Conservation (phyloP, 2,329 filamentous ascomycete species). For the Sclerotinia borealis region DNA sequence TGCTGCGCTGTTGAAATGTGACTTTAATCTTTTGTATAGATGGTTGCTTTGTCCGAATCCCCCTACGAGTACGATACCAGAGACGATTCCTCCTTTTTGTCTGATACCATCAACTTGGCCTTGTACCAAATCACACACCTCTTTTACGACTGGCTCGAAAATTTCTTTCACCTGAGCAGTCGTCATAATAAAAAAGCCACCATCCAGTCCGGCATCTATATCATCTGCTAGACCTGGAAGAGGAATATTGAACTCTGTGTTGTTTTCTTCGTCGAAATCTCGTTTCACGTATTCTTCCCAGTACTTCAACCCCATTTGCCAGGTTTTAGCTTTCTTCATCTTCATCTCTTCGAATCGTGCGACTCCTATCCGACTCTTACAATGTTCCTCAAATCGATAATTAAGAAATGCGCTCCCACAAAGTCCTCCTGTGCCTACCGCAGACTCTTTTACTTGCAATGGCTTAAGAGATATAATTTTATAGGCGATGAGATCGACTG, state of each 20-base stretch:
- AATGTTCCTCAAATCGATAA: conserved; percentile 74
- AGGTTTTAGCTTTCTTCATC: conserved; percentile 69
- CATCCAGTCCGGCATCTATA: conserved; percentile 67
- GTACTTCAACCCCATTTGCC: conserved; percentile 72
- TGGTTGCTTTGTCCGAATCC: conserved; percentile 78
- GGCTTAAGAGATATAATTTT: conserved; percentile 70
- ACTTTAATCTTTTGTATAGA: conserved; percentile 64
- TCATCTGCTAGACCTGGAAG: conserved; percentile 73
- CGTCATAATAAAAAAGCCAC: conserved; percentile 68
- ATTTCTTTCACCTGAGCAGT: conserved; percentile 65
- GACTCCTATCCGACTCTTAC: conserved; percentile 60
- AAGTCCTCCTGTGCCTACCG: conserved; percentile 70
- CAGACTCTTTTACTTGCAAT: conserved; percentile 69
- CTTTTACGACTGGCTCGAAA: conserved; percentile 68
- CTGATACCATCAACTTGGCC: conserved; percentile 61
- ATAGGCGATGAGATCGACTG: conserved; percentile 74
- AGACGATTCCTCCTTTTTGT: conserved; percentile 54
- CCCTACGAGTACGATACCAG: conserved; percentile 74
- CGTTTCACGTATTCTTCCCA: conserved; percentile 83
- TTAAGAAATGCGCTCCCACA: conserved; percentile 77
- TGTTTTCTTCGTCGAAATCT: conserved; percentile 74
- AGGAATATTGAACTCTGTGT: conserved; percentile 71
- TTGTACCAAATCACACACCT: conserved; percentile 61
- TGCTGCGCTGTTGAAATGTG: conserved; percentile 52
- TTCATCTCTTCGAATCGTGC: conserved; percentile 69